These are phyloP conservation scores for Russula brevipes DNA, from an alignment of 768 basidiomycete species.

Conservation along the genomic window DNA sequence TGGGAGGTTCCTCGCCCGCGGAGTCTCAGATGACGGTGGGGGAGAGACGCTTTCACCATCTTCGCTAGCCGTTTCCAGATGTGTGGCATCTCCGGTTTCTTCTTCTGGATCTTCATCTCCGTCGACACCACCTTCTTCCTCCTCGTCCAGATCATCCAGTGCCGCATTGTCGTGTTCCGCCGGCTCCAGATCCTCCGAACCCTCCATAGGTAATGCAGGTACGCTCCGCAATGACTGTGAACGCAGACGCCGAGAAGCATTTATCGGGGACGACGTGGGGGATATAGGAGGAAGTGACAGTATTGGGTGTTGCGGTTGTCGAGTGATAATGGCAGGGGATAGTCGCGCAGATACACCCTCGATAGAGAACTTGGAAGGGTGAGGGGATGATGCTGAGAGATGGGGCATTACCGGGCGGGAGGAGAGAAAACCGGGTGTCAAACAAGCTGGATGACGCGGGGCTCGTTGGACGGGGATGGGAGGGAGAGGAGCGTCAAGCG, in stretches of 20 bases:
- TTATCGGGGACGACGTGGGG: neutral
- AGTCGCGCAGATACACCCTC: conserved; percentile 22
- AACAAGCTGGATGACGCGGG: conserved; percentile 9
- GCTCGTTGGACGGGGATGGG: neutral
- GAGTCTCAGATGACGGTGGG: neutral
- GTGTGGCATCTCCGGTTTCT: conserved; percentile 11
- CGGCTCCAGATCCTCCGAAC: conserved; percentile 33
- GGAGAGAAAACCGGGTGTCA: conserved; percentile 8
- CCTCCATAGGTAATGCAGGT: conserved; percentile 29
- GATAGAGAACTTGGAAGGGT: conserved; percentile 20
- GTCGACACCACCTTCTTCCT: conserved; percentile 33
- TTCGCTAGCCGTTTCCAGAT: conserved; percentile 20
- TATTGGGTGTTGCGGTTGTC: conserved; percentile 24
- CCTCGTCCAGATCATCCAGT: conserved; percentile 32
- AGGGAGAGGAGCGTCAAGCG: neutral
- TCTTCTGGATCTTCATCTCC: conserved; percentile 19
- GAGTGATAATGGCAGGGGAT: conserved; percentile 25
- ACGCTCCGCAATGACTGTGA: conserved; percentile 23
- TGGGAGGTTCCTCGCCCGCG: conserved; percentile 7
- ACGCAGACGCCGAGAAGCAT: conserved; percentile 10
- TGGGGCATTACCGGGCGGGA: neutral
- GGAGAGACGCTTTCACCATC: conserved; percentile 18
- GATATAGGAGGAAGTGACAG: conserved; percentile 23
- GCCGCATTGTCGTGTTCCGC: conserved; percentile 38
- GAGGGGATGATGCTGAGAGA: neutral